Percentiles rank a stretch among this genome's conserved stretches.
These are phyloP conservation scores for Verticillium nubilum DNA, from an alignment of 2,329 filamentous ascomycete species.

Conservation along the genomic window DNA sequence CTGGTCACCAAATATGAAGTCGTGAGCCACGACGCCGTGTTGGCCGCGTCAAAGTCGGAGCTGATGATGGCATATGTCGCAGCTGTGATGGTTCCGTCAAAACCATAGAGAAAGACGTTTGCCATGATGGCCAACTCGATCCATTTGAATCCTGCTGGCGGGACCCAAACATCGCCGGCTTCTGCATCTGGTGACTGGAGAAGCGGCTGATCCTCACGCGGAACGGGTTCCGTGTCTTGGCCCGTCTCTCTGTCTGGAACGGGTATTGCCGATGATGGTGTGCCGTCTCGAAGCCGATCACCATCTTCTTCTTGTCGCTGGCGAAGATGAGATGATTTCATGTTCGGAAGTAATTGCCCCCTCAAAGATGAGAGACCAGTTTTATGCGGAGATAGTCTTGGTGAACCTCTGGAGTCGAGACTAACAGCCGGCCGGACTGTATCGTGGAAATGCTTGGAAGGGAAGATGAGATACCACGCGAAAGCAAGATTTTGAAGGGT, in stretches of 20 bases:
- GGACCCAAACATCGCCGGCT: slow-evolving; percentile 30
- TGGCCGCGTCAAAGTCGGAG: slow-evolving; percentile 67
- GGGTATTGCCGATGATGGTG: background rate
- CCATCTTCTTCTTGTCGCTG: too few species aligned
- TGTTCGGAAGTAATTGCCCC: too few species aligned
- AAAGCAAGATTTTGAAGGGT: background rate
- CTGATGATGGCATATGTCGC: slow-evolving; percentile 70
- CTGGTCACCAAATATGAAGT: slow-evolving; percentile 68
- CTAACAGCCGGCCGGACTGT: too few species aligned
- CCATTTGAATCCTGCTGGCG: slow-evolving; percentile 47
- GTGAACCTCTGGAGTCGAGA: too few species aligned
- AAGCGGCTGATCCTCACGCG: slow-evolving; percentile 16
- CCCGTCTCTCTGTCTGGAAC: background rate
- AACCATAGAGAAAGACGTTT: slow-evolving; percentile 61
- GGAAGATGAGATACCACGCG: too few species aligned
- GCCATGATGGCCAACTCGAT: slow-evolving; percentile 58
- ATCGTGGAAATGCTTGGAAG: too few species aligned
- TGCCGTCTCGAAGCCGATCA: too few species aligned
- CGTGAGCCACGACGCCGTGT: slow-evolving; percentile 69
- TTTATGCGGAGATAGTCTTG: too few species aligned
- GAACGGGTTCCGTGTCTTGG: background rate
- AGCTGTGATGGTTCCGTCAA: slow-evolving; percentile 69
- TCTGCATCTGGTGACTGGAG: slow-evolving; percentile 12
- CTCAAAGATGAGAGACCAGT: too few species aligned
- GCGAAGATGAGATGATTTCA: too few species aligned